Evolutionary conservation across 2,329 filamentous ascomycete species (phyloP), one percentile per base, ranked within the genome.

Genomic region (Botrytis galanthina): DNA sequence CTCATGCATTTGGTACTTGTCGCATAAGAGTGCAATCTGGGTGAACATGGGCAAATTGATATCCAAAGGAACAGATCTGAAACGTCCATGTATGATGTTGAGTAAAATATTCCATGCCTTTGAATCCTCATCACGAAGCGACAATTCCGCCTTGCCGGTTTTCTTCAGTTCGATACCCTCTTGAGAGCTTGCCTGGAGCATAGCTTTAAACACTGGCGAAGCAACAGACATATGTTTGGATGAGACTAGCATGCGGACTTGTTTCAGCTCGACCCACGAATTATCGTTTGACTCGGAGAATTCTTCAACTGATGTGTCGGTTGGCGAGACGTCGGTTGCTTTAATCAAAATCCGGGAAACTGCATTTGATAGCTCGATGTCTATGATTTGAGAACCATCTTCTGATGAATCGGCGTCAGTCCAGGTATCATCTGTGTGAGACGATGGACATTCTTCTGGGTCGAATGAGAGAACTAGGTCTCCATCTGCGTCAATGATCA

Each of bases 1-100:
- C 35, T 71, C 69, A 29, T 29, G 44, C 54, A 71, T 37, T 42
- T 37, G 29, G 8, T 71, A 71, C 44, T 71, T 71, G 22, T 71
- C 42, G 26, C 48, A 59, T 18, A 71, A 46, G 26, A 62, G 20
- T 16, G 59, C 57, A 9, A 71, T 51, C 4, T 62, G 57, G 8
- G 57, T 48, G 20, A 71, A n/a, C 1, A 71, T 22, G 4, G 7
- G 20, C 7, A 62, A 22, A n/a, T 26, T 14, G 3, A 39, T 32
- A 7, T 37, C 7, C 22, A 48, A 18, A 37, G 69, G 69, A 22
- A 71, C 22, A 14, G 57, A 14, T 9, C 8, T 51, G 9, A 35
- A 48, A 6, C 26, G 42, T 7, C 61, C 37, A 46, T 67, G 61
- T 14, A 72, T 67, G 22, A 72, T n/a, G 4, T 62, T 35, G 32